phyloP scores from a whole-genome alignment of 495 filamentous ascomycete species.

The Oleoguttula mirabilis region DNA sequence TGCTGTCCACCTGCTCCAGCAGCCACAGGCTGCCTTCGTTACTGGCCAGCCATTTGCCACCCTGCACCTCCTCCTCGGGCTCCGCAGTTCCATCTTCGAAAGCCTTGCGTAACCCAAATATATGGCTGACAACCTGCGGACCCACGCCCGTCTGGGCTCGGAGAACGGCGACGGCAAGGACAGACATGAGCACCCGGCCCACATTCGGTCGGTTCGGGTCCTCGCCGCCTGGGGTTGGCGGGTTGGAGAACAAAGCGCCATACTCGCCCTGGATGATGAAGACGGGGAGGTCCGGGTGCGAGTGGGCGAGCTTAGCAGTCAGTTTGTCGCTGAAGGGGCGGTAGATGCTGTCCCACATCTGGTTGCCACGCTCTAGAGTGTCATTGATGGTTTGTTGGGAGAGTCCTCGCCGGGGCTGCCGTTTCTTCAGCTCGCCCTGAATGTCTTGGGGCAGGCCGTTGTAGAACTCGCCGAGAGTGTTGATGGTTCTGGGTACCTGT shows the following conservation, averaged over 20 bases:
- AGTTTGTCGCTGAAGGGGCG: slow-evolving; percentile 57
- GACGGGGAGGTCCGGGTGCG: slow-evolving; percentile 69
- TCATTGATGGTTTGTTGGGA: slow-evolving; percentile 38
- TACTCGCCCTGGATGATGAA: slow-evolving; percentile 61
- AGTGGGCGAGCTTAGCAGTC: slow-evolving; percentile 48
- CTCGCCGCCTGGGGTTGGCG: slow-evolving; percentile 28
- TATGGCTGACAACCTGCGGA: slow-evolving; percentile 63
- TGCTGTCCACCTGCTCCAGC: slow-evolving; percentile 53
- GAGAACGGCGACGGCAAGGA: slow-evolving; percentile 58
- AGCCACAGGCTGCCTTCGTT: slow-evolving; percentile 67
- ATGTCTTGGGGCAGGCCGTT: slow-evolving; percentile 40
- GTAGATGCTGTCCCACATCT: slow-evolving; percentile 63
- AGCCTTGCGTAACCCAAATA: slow-evolving; percentile 63
- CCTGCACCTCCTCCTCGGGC: slow-evolving; percentile 43
- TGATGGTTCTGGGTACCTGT: slow-evolving; percentile 67
- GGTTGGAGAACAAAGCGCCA: slow-evolving; percentile 55
- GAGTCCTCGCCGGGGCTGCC: slow-evolving; percentile 8
- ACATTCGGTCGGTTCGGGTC: slow-evolving; percentile 31
- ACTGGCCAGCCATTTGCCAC: slow-evolving; percentile 50
- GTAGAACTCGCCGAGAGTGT: slow-evolving; percentile 58
- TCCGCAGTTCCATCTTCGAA: slow-evolving; percentile 49
- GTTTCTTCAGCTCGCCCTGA: slow-evolving; percentile 11
- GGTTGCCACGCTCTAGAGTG: slow-evolving; percentile 43
- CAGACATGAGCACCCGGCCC: slow-evolving; percentile 51
- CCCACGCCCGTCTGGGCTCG: slow-evolving; percentile 65